Percentiles rank a stretch among this genome's conserved stretches.
Conservation (phyloP, 306 rosid species). For the Lotus japonicus region DNA sequence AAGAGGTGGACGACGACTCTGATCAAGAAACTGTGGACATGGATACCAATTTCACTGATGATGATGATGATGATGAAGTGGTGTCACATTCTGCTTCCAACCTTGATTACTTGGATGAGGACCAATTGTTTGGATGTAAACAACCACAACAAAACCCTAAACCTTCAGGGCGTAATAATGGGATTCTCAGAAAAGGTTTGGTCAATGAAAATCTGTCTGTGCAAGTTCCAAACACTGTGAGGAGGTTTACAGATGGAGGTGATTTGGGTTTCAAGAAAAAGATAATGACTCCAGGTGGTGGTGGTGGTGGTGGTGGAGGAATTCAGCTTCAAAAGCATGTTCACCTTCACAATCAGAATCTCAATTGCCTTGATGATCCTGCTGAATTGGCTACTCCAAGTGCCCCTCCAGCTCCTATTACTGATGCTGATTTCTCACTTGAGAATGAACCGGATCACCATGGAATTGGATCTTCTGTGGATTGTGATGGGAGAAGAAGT, state of each 20-base stretch:
- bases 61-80: slow-evolving; percentile 42
- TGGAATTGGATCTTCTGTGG: slow-evolving; percentile 33
- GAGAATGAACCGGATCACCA: slow-evolving; percentile 26
- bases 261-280: slow-evolving; percentile 38
- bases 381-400: slow-evolving; percentile 84
- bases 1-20: too few species aligned
- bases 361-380: slow-evolving; percentile 36
- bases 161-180: not conserved
- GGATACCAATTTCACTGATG: slow-evolving; percentile 42
- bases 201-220: slow-evolving; percentile 48
- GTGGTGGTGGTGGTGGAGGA: not conserved
- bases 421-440: slow-evolving; percentile 28
- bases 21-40: slow-evolving; percentile 17
- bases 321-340: slow-evolving; percentile 40
- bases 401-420: slow-evolving; percentile 83
- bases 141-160: not conserved
- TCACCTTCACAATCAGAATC: slow-evolving; percentile 36
- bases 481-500: slow-evolving; percentile 35
- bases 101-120: slow-evolving; percentile 40
- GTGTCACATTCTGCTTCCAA: slow-evolving; percentile 7
- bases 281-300: slow-evolving; percentile 42
- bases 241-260: slow-evolving; percentile 69
- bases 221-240: slow-evolving; percentile 49
- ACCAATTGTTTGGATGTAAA: slow-evolving; percentile 39
- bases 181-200: slow-evolving; percentile 50